Evolutionary conservation across 2,329 filamentous ascomycete species (phyloP), one percentile per base, ranked within the genome.

Genomic region (Blumeria hordei): DNA sequence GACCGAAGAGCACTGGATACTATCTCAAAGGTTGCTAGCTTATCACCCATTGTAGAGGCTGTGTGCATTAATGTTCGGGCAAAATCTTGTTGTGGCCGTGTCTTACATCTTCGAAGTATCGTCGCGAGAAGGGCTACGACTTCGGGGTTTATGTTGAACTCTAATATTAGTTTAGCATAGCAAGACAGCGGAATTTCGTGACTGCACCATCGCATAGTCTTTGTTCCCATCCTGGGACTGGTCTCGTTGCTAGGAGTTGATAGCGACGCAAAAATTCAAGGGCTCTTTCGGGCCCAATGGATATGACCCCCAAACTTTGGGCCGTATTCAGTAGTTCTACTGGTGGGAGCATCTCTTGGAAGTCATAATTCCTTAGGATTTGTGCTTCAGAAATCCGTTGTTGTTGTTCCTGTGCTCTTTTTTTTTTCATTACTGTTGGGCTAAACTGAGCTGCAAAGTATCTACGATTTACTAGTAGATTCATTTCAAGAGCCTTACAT

Each of bases 41-140:
- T 58, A 33, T 65, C 63, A 6, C 63, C 64, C 14, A 65, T 58
- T 21, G 37, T 53, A 14, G 64, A 62, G 8, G 64, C 62, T 9
- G 59, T 57, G 12, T 61, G 41, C 43, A 63, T 49, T 35, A 66
- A 51, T 41, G 57, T 57, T 28, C 56, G 59, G 6, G 57, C 63
- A 3, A 66, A 36, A 4, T 49, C 35, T 44, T 57, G 54, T 53
- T 65, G 63, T 11, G 39, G 50, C 16, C 34, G 47, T 8, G 28
- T 47, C 16, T 43, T 52, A 47, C 59, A 61, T 41, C 60, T 57
- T 14, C 55, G 57, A n/a, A 65, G 57, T 10, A 63, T 59, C 16
- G 53, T 53, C n/a, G 57, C 58, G 21, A 66, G 53, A 4, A 63
- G 35, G 3, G 57, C 52, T 28, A 66, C 39, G 18, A 59, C 60